These are phyloP conservation scores for Sisymbrium irio DNA, from an alignment of 345 rosid species.

Conservation along the genomic window DNA sequence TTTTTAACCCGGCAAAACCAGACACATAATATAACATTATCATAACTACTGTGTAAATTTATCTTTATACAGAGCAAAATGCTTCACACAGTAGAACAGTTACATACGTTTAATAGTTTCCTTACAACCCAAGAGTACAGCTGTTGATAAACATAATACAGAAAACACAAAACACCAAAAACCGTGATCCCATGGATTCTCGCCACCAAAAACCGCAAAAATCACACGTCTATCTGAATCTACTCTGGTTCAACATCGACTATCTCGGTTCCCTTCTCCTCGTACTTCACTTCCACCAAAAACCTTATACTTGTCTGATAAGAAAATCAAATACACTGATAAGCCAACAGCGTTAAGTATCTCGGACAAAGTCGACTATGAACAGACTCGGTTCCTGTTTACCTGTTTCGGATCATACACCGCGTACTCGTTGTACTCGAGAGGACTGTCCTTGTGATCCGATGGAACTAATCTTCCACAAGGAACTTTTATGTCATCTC, in stretches of 20 bases:
- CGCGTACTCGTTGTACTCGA: slow-evolving; percentile 76
- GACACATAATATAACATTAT: neutral
- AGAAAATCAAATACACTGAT: neutral
- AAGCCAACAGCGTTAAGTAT: neutral
- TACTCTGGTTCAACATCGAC: slow-evolving; percentile 30
- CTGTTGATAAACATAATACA: neutral
- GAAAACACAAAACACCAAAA: slow-evolving; percentile 11
- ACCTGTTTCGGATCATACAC: slow-evolving; percentile 83
- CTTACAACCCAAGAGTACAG: neutral
- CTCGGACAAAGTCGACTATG: too few relatives aligned
- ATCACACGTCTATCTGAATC: neutral
- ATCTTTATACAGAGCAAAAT: slow-evolving; percentile 18
- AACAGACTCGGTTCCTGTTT: neutral
- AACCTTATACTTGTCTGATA: slow-evolving; percentile 62
- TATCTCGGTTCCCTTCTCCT: slow-evolving; percentile 43
- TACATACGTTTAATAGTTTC: neutral
- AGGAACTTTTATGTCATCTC: slow-evolving; percentile 66
- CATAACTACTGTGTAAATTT: neutral
- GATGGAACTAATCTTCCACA: slow-evolving; percentile 68
- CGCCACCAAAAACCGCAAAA: neutral
- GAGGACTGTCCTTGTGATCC: slow-evolving; percentile 55
- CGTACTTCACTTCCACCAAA: slow-evolving; percentile 71
- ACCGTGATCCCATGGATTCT: slow-evolving; percentile 2
- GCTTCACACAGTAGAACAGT: slow-evolving; percentile 7
- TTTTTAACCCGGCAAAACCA: neutral